Evolutionary conservation across 208 protist species (phyloP).

Genomic region (Porcisia hertigi): DNA sequence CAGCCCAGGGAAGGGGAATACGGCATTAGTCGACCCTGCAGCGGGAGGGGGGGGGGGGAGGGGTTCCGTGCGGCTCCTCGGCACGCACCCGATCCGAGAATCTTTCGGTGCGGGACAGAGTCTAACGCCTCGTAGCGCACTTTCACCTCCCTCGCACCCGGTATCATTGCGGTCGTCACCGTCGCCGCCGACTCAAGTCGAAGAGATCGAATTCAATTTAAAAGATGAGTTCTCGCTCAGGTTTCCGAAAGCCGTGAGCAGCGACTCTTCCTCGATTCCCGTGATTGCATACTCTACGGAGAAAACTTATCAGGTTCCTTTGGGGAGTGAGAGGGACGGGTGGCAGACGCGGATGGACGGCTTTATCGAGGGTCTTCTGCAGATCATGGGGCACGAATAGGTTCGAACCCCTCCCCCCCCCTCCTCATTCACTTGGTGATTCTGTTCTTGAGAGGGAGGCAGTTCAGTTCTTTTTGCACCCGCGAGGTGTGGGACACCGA

Average conservation of each 20-base stretch:
- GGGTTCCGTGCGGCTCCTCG: constrained; percentile 18
- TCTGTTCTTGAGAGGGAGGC: background rate
- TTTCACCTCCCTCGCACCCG: background rate
- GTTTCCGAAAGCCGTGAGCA: background rate
- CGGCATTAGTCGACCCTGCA: background rate
- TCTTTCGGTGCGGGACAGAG: background rate
- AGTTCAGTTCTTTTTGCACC: background rate
- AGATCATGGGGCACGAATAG: constrained; percentile 13
- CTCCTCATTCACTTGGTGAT: background rate
- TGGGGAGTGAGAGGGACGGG: constrained; percentile 24
- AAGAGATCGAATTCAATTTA: background rate
- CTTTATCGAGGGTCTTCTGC: constrained; percentile 28
- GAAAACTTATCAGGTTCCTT: constrained; percentile 19
- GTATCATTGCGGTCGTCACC: background rate
- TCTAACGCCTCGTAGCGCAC: background rate
- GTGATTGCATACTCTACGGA: constrained; percentile 15
- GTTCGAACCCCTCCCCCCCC: background rate
- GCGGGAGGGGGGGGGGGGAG: background rate
- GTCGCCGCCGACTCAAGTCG: background rate
- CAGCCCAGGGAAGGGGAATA: background rate
- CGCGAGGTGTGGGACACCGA: background rate
- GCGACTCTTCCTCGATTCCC: background rate
- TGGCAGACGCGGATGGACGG: constrained; percentile 29
- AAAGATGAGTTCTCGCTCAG: background rate
- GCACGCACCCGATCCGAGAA: constrained; percentile 20